Percentiles rank a stretch among this genome's conserved stretches.
Conservation (phyloP, 352 stramenopile genomes). For the Phytophthora tubulina region DNA sequence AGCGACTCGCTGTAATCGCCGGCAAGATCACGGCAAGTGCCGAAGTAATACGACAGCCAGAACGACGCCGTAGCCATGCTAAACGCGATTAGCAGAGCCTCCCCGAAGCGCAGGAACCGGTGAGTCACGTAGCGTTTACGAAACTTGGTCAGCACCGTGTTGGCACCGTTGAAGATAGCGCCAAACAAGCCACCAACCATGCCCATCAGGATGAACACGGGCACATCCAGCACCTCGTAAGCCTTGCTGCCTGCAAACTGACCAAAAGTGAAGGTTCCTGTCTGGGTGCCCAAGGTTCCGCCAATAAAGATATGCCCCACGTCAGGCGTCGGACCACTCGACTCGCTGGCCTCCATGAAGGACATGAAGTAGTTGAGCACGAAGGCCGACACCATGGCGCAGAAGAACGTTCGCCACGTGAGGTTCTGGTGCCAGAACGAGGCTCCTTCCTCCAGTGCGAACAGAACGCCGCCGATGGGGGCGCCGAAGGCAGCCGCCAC, state of each 20-base stretch:
- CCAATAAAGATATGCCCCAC: conserved; percentile 64
- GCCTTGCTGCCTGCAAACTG: conserved; percentile 91
- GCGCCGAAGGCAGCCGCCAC: conserved; percentile 98
- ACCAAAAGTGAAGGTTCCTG: conserved; percentile 88
- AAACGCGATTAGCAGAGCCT: conserved; percentile 74
- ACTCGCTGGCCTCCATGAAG: conserved; percentile 65
- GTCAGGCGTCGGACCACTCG: conserved; percentile 41
- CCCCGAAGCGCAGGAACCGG: conserved; percentile 69
- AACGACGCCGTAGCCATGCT: conserved; percentile 75
- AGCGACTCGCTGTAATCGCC: conserved; percentile 84
- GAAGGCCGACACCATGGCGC: conserved; percentile 94
- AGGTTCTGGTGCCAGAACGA: conserved; percentile 99
- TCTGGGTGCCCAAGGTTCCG: conserved; percentile 80
- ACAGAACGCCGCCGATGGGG: conserved; percentile 98
- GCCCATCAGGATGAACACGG: conserved; percentile 97
- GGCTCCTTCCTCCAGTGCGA: conserved; percentile 97
- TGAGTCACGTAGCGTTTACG: conserved; percentile 72
- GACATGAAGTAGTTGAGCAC: conserved; percentile 90
- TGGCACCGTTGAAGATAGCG: conserved; percentile 96
- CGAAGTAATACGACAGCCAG: conserved; percentile 85
- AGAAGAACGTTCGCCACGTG: conserved; percentile 98
- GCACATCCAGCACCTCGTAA: conserved; percentile 95
- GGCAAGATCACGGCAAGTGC: conserved; percentile 57
- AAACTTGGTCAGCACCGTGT: conserved; percentile 93
- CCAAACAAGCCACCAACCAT: conserved; percentile 97